Evolutionary conservation across 768 basidiomycete species (phyloP), one percentile per base, ranked within the genome.

Genomic region (Suillus ampliporus): DNA sequence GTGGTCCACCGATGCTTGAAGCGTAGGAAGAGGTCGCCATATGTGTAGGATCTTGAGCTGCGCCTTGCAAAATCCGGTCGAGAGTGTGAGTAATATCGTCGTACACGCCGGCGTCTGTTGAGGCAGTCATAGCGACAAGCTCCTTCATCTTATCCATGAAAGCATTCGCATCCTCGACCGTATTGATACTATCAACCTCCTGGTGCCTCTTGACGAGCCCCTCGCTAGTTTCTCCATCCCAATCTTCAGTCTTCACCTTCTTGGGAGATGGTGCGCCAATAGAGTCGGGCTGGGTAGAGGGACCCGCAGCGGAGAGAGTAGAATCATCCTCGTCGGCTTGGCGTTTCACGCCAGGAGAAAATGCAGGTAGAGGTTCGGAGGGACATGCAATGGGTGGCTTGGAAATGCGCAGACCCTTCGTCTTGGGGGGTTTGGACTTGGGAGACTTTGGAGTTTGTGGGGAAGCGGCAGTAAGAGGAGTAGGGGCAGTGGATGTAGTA

Each of bases 401-500:
- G 44, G 77, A 65, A 57, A 65, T 62, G n/a, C 77, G 68, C 37
- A 64, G n/a, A 17, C 67, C 61, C 69, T 83, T 87, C 17, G 80
- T 61, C 74, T 85, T 90, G n/a, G 80, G 58, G 1, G 78, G 69
- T 71, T 86, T 91, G 58, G 72, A 72, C 69, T 87, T 90, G 0
- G 91, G 91, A 5, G 91, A 92, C 73, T 88, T 92, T 1, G 89
- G 85, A 5, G 82, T 83, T 68, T 84, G 84, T 1, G 90, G 90
- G 11, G 89, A 90, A 38, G 83, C 80, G 28, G 81, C 80, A 10
- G 68, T 57, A 37, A 73, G 73, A 15, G 81, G 80, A 19, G 81
- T 80, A 6, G 74, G 68, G 26, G 81, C 77, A 60, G 71, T 77
- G 19, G 82, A 76, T 11, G 80, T 81, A 11, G 89, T 87, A 5